Base-by-base conservation (phyloP, 805 yeast species). In the Ogataea saltuana region DNA sequence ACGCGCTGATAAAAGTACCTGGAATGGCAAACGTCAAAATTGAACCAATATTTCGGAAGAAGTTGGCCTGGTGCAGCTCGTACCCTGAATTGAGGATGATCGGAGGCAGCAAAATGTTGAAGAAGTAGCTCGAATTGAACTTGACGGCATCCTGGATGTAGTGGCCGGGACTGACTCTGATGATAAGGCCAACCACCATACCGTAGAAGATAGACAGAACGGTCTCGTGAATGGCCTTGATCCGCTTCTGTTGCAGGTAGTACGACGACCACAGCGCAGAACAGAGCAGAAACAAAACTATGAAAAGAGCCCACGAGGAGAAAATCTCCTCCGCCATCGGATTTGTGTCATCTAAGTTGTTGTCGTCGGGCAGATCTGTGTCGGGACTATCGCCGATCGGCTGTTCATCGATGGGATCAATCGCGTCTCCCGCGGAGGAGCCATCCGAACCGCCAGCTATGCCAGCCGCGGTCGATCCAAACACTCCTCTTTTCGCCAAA, bases 181-280 rank as follows among this genome's bases (percentile, higher is more conserved):
- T 89, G 17, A 93, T 77, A 25, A 95, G 65, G 0, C 99, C 99
- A 20, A 93, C 96, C 35, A 88, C 73, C 98, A 88, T 90, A 16
- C 99, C 99, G 56, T 91, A 89, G 61, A 93, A 89, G 46, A 93
- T 93, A 1, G 98, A 88, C 33, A 95, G 69, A 29, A 93, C 98
- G 0, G 99, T 93, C 68, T 93, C 99, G 65, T 93, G 99, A n/a
- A 93, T 80, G 3, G 96, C 95, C 64, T 88, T 90, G 56, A 93
- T 91, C 51, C 93, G 76, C 55, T 88, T 78, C 57, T 88, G 96
- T 59, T 91, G 96, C 37, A 93, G 71, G 61, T 86, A 91, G 66
- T 91, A 93, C 22, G 95, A 84, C 3, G 97, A 88, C 97, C 97
- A 93, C 40, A 93, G 70, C 0, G 99, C 97, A 7, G 90, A 77